Evolutionary conservation across 495 filamentous ascomycete species (phyloP).

Genomic region (Aspergillus baeticus): DNA sequence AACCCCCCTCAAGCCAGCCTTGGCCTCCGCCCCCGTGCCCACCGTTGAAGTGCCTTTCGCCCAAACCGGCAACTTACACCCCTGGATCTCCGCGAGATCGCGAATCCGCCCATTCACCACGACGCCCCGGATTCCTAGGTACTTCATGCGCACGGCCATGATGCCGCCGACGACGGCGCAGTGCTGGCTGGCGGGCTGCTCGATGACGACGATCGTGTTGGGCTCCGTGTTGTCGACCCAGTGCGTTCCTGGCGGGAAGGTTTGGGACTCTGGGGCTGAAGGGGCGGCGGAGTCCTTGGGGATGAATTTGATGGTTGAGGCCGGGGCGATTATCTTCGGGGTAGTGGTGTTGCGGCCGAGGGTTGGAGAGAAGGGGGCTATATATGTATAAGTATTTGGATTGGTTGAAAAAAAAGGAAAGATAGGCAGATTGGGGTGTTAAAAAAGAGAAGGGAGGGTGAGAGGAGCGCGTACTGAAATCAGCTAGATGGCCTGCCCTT

Average conservation of each 20-base stretch:
- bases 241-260: conserved; percentile 47
- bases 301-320: conserved; percentile 63
- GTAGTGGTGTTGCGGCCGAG: conserved; percentile 29
- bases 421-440: too few relatives aligned
- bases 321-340: conserved; percentile 53
- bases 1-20: conserved; percentile 53
- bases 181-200: conserved; percentile 56
- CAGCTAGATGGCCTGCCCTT: conserved; percentile 59
- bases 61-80: conserved; percentile 55
- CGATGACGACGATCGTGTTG: conserved; percentile 56
- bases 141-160: conserved; percentile 62
- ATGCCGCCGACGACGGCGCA: conserved; percentile 68
- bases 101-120: conserved; percentile 61
- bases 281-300: conserved; percentile 40
- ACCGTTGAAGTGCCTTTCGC: conserved; percentile 55
- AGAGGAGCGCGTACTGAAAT: conserved; percentile 48
- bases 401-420: too few relatives aligned
- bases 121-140: conserved; percentile 51
- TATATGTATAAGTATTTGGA: not conserved
- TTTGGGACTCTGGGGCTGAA: conserved; percentile 24
- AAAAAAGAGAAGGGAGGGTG: not conserved
- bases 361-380: conserved; percentile 35
- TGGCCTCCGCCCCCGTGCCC: conserved; percentile 59
- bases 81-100: conserved; percentile 56
- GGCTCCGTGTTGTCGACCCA: conserved; percentile 58